Evolutionary conservation across 2,329 filamentous ascomycete species (phyloP), one percentile per base, ranked within the genome.

Genomic region (Colletotrichum caudatum): DNA sequence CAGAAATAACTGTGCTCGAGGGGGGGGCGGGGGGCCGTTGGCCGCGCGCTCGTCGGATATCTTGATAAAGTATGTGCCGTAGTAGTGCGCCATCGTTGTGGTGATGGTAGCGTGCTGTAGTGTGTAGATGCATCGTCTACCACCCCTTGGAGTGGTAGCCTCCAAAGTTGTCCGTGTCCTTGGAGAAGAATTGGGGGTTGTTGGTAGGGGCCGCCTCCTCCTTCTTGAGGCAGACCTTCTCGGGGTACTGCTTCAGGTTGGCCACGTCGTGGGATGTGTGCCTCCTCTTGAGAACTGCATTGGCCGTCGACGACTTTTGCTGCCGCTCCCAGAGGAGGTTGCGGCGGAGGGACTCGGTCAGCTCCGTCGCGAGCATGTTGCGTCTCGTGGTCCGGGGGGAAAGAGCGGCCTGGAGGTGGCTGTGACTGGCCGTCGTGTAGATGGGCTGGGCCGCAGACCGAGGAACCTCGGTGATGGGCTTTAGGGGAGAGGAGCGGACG

Each of bases 251-350:
- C 82, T 92, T 93, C 53, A 98, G 87, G 81, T 97, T 97, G 73
- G 93, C 93, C 74, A 98, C 91, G 78, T 98, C 95, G 75, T 95
- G 93, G 3, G 95, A 93, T 11, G 95, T 97, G 80, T 98, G 94
- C 71, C 94, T 88, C 74, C 95, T 90, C 86, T 97, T 97, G 69
- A 97, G 87, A 66, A 95, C 93, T 1, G 95, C 94, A 74, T 95
- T 95, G 77, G 92, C 93, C 8, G 94, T 95, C 44, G 93, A 92
- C 70, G 94, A 94, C 87, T 97, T 97, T 79, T 98, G 95, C 78
- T 97, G 94, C 64, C 96, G 92, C 81, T 99, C 96, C 93, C 94
- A 97, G 20, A 98, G 88, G 18, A 99, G 90, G 77, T 98, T 93
- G 76, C 94, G 93, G 29, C 96, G 91, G 4, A 99, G 90, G 29